Evolutionary conservation across 805 yeast genomes (phyloP).

Genomic region (Phaffomyces opuntiae): DNA sequence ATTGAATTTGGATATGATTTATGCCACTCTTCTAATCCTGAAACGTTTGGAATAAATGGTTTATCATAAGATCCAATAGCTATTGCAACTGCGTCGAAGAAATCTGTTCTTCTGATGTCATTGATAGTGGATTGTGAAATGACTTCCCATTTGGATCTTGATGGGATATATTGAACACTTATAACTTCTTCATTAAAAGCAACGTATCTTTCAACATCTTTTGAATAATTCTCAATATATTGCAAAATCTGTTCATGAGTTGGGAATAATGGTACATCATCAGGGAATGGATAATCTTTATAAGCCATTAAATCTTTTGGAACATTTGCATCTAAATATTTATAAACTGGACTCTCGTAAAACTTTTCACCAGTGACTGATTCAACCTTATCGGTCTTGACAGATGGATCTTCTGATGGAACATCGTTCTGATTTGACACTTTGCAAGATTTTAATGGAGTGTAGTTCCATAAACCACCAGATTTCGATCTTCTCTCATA

Average conservation of each 20-base stretch:
- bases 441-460: constrained; percentile 11
- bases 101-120: constrained; percentile 20
- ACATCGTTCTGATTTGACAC: constrained; percentile 8
- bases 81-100: constrained; percentile 54
- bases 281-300: constrained; percentile 43
- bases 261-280: constrained; percentile 46
- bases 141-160: constrained; percentile 36
- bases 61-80: constrained; percentile 60
- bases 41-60: constrained; percentile 51
- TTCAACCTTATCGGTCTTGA: constrained; percentile 13
- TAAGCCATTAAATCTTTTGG: constrained; percentile 62
- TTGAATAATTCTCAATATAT: constrained; percentile 53
- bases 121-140: constrained; percentile 26
- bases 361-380: constrained; percentile 22
- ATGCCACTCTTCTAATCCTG: constrained; percentile 46
- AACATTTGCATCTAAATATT: constrained; percentile 63
- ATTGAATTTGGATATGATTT: constrained; percentile 38
- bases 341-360: constrained; percentile 54
- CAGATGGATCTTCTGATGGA: constrained; percentile 26
- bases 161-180: constrained; percentile 25
- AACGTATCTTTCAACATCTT: constrained; percentile 34
- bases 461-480: constrained; percentile 81
- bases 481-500: constrained; percentile 50
- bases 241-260: constrained; percentile 50
- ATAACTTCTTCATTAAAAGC: constrained; percentile 42